Base-by-base conservation (phyloP, 2,329 filamentous ascomycete genomes). In the Colletotrichum musicola region DNA sequence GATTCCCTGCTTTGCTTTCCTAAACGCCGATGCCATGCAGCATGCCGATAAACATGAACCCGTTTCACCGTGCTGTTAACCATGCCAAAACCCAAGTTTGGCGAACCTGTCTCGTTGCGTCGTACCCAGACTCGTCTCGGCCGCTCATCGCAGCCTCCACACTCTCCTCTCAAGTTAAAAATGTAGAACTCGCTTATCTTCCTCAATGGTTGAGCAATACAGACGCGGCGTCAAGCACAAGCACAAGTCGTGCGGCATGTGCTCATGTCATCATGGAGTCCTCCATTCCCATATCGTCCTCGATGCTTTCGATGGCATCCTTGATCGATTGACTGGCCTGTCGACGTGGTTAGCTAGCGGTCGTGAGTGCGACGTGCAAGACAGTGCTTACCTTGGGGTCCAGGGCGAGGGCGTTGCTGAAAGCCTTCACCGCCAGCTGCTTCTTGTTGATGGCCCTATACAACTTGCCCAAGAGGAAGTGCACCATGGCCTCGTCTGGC, bases 321-420 rank as follows among this genome's bases (percentile, higher is more conserved):
- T 98, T 99, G 81, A 99, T 98, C 79, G 94, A 92, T 71, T 93
- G 92, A 72, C 93, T 94, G 74, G 95, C 94, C 95, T 97, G 73
- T 14, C 62, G 6, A 25, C 27, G 60, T 27, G n/a, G 14, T 70
- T 53, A 65, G 70, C 73, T 51, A 35, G 12, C 27, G 46, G 27
- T 44, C 44, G 62, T 38, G 25, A 42, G 20, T 13, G 42, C 10
- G 30, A 44, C 50, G 7, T 2, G 25, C 20, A 20, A 35, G 30
- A 35, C 1, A 14, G 14, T n/a, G 78, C 85, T 77, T 84, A 97
- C 95, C 90, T 98, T 98, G 35, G 95, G 96, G 84, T 99, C 96
- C 75, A 99, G 83, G 80, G 97, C 97, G 76, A 98, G 84, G 18
- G 96, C 96, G 78, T 95, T 95, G 6, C 96, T 99, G 78, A 97